phyloP scores from a whole-genome alignment of 108 stramenopile genomes.

The Craspedostauros australis region DNA sequence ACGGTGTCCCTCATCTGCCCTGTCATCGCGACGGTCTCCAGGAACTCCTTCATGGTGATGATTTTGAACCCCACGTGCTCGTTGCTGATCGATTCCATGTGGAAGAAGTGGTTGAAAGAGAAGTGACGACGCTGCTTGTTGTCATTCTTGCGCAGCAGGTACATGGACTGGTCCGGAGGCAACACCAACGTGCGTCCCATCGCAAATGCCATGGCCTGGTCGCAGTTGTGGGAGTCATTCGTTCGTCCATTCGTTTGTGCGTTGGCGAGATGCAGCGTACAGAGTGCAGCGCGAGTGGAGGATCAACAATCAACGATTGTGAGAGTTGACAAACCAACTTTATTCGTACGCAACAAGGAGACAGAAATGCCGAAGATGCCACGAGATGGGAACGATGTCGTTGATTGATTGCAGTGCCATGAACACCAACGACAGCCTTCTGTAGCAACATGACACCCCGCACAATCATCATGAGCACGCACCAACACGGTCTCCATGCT shows the following conservation, averaged over 20 bases:
- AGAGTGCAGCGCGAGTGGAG: too few species aligned
- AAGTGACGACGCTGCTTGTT: constrained; percentile 60
- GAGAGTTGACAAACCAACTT: too few species aligned
- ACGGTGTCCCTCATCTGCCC: constrained; percentile 31
- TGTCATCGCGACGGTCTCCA: constrained; percentile 52
- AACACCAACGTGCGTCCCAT: constrained; percentile 87
- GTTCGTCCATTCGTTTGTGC: too few species aligned
- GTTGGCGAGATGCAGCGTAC: too few species aligned
- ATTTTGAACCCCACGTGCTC: constrained; percentile 82
- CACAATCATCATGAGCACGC: too few species aligned
- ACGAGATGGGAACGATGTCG: too few species aligned
- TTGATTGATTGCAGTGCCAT: too few species aligned
- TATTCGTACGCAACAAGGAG: too few species aligned
- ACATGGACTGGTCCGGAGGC: constrained; percentile 38
- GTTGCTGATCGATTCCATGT: constrained; percentile 63
- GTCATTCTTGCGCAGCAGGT: constrained; percentile 52
- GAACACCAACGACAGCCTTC: constrained; percentile 17
- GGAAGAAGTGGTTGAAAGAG: constrained; percentile 76
- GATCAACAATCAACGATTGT: too few species aligned
- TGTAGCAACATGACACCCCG: background rate
- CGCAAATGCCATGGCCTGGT: constrained; percentile 80
- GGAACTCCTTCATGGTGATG: constrained; percentile 88
- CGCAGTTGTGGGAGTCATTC: constrained; percentile 73
- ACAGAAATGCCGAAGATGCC: too few species aligned
- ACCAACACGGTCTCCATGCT: constrained; percentile 33